Evolutionary conservation across 1,284 basidiomycete genomes (phyloP).

Genomic region (Vanrija sp.): DNA sequence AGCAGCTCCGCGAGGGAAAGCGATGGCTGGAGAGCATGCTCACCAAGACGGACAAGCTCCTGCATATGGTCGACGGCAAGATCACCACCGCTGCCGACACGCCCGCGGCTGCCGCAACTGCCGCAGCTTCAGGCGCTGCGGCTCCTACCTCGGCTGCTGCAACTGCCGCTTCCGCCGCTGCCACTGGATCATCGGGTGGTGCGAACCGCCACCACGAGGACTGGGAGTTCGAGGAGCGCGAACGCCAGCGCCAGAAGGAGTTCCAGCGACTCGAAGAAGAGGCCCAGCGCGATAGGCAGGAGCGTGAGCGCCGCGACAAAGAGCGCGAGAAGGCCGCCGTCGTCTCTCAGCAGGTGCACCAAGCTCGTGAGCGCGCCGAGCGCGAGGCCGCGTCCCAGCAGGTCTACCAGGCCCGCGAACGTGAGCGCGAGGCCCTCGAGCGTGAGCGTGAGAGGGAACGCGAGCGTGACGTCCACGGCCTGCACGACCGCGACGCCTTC

Average conservation of each 20-base stretch:
- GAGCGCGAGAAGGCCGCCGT: conserved; percentile 10
- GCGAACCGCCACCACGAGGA: conserved; percentile 23
- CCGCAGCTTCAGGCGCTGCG: conserved; percentile 1
- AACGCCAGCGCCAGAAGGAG: conserved; percentile 34
- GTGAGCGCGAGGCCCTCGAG: conserved; percentile 5
- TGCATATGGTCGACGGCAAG: conserved; percentile 45
- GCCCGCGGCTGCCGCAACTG: background rate
- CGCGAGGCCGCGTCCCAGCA: background rate
- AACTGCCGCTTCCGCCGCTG: background rate
- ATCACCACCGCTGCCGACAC: conserved; percentile 10
- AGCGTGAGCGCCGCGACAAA: conserved; percentile 32
- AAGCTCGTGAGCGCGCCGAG: conserved; percentile 2
- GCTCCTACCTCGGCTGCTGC: background rate
- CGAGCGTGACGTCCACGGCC: background rate
- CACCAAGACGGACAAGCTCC: conserved; percentile 43
- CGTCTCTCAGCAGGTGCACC: background rate
- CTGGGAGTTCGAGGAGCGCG: conserved; percentile 45
- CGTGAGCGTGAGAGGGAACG: conserved; percentile 3
- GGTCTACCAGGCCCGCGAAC: conserved; percentile 14
- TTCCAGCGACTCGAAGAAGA: conserved; percentile 42
- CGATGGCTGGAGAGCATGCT: conserved; percentile 47
- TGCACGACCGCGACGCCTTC: background rate
- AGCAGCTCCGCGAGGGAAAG: conserved; percentile 48
- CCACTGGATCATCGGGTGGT: background rate
- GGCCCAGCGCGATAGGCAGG: conserved; percentile 32